Evolutionary conservation across 2,329 filamentous ascomycete genomes (phyloP).

Genomic region (Curvularia lunata): DNA sequence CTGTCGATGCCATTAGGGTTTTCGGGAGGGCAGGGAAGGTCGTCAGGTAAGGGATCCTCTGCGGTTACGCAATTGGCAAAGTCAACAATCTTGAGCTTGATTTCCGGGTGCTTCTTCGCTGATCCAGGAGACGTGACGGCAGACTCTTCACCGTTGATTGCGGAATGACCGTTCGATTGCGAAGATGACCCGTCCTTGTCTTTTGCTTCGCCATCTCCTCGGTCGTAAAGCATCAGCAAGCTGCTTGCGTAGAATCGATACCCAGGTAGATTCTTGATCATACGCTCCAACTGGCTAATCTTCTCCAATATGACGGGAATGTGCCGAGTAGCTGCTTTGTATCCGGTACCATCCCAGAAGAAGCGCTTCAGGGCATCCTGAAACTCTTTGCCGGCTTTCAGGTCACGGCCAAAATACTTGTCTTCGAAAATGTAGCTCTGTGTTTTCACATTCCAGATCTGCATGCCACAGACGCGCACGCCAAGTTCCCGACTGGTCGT

Average conservation of each 20-base stretch:
- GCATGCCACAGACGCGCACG: constrained; percentile 92
- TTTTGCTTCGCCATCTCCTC: constrained; percentile 66
- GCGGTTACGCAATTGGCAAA: constrained; percentile 97
- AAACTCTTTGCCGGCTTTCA: constrained; percentile 88
- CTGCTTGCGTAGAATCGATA: constrained; percentile 97
- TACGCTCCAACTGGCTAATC: constrained; percentile 79
- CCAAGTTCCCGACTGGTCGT: constrained; percentile 92
- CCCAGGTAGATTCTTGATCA: constrained; percentile 77
- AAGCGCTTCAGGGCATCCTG: constrained; percentile 87
- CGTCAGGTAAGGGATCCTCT: constrained; percentile 68
- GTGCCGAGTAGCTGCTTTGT: constrained; percentile 79
- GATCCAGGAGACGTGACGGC: constrained; percentile 28
- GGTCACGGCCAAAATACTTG: constrained; percentile 91
- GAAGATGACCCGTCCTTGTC: constrained; percentile 28
- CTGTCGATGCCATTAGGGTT: constrained; percentile 82
- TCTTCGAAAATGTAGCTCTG: constrained; percentile 94
- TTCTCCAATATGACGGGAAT: constrained; percentile 89
- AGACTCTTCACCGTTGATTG: constrained; percentile 29
- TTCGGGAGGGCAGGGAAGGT: constrained; percentile 75
- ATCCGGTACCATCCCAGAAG: constrained; percentile 85
- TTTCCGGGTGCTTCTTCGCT: constrained; percentile 55
- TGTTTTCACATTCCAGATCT: constrained; percentile 88
- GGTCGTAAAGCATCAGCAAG: constrained; percentile 94
- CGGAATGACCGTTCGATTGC: constrained; percentile 21
- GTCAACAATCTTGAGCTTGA: constrained; percentile 96